Base-by-base conservation (phyloP, 345 rosid species). In the Hypericum perforatum region DNA sequence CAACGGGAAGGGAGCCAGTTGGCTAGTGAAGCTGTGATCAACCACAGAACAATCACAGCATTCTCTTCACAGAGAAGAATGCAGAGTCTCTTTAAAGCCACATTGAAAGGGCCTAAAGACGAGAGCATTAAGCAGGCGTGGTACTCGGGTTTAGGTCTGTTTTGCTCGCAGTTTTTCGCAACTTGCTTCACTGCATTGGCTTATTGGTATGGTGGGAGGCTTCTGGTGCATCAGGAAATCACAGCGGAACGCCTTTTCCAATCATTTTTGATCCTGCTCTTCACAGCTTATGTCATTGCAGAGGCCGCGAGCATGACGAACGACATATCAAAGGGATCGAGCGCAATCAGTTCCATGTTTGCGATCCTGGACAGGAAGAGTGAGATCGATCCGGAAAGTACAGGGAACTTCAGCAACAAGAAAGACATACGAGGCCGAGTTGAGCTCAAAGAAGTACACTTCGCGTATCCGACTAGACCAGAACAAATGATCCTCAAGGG, bases 21-120 rank as follows among this genome's bases (percentile, higher is more conserved):
- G 7, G 90, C 85, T 16, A 79, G 85, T 36, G 85, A 82, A 70
- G 83, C 83, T 12, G 80, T 73, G 0, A 61, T 70, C 8, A 82
- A 82, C 78, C 90, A 79, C 53, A 80, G 90, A 64, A 82, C 90
- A 7, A 82, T 82, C 44, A 77, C 86, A 0, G 83, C 90, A 45
- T 79, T 79, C 70, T 82, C 90, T 22, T 77, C 86, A 37, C 90
- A 82, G 69, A 82, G 72, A 61, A 74, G 77, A 68, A 74, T 82
- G 22, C 2, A 70, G 37, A 67, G 75, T n/a, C 80, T 77, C 8
- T 82, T 82, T 60, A 66, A 49, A 16, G 76, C 58, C 14, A 82
- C 82, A 7, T 50, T 82, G 64, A 66, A 56, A 43, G 84, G 86
- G 39, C 90, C 86, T 9, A 72, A 67, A 62, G 68, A 77, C 58